These are phyloP conservation scores for Beauveria pseudobassiana DNA, from an alignment of 2,329 filamentous ascomycete species.

Conservation along the genomic window DNA sequence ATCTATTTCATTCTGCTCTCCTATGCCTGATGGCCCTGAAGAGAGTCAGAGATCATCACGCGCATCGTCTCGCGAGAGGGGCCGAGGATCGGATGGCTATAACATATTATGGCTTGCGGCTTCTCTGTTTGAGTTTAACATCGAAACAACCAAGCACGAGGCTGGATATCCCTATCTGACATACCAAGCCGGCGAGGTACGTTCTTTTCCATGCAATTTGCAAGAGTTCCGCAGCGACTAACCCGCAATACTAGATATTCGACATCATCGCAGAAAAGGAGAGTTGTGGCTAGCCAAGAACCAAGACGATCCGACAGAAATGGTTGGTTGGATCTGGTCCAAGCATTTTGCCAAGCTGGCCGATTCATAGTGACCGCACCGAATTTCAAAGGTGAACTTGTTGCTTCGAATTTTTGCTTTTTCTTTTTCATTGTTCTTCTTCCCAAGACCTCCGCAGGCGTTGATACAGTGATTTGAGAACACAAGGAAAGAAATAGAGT, in stretches of 20 bases:
- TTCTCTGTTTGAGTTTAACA: conserved; percentile 94
- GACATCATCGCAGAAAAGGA: conserved; percentile 90
- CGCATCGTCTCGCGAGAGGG: conserved; percentile 53
- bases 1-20: conserved; percentile 80
- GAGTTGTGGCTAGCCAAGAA: conserved; percentile 97
- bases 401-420: background rate
- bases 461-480: conserved; percentile 1
- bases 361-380: conserved; percentile 31
- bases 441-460: background rate
- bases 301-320: conserved; percentile 74
- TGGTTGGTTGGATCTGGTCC: conserved; percentile 97
- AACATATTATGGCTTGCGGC: conserved; percentile 85
- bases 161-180: conserved; percentile 93
- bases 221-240: background rate
- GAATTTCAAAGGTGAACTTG: background rate
- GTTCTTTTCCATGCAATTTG: conserved; percentile 18
- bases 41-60: conserved; percentile 47
- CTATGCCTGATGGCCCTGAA: conserved; percentile 61
- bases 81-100: conserved; percentile 46
- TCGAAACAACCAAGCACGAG: conserved; percentile 83
- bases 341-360: conserved; percentile 81
- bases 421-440: background rate
- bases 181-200: conserved; percentile 84
- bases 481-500: background rate
- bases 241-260: conserved; percentile 51